A percentile compares a stretch with the other conserved stretches of the same genome.
Conservation (phyloP, 495 filamentous ascomycete genomes). For the Extremus antarcticus region DNA sequence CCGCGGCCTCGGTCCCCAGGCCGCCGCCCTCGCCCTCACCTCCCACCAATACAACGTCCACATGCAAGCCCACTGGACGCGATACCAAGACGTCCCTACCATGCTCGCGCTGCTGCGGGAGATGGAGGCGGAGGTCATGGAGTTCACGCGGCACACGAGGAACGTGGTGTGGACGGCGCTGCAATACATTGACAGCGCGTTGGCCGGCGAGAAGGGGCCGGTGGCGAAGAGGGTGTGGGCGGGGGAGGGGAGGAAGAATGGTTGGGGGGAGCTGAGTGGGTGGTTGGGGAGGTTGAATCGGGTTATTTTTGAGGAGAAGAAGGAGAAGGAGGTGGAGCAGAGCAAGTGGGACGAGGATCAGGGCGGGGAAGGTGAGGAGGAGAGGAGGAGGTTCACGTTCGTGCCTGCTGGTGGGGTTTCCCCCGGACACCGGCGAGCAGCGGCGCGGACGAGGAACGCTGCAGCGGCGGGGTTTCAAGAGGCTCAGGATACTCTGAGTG, state of each 20-base stretch:
- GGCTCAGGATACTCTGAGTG: too few species aligned
- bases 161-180: conserved; percentile 35
- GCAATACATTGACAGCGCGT: not conserved
- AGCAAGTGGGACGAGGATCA: too few species aligned
- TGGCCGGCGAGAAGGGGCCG: conserved; percentile 9
- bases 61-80: conserved; percentile 51
- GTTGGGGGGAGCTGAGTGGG: not conserved
- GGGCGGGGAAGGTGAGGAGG: too few species aligned
- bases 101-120: conserved; percentile 57
- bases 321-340: not conserved
- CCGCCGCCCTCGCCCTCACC: conserved; percentile 61
- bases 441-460: too few species aligned
- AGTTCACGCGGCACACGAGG: conserved; percentile 47
- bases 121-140: conserved; percentile 64
- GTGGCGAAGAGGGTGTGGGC: conserved; percentile 8
- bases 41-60: conserved; percentile 67
- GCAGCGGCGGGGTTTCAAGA: too few species aligned
- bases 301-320: conserved; percentile 3
- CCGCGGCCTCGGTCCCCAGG: conserved; percentile 57
- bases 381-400: too few species aligned
- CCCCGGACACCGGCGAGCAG: too few species aligned
- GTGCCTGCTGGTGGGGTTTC: too few species aligned
- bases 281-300: not conserved
- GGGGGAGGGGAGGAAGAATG: conserved; percentile 12
- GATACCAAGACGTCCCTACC: conserved; percentile 47